Percentiles rank a stretch among this genome's conserved stretches.
Conservation (phyloP, 163 green algal species). For the Trebouxiophyceae sp. region DNA sequence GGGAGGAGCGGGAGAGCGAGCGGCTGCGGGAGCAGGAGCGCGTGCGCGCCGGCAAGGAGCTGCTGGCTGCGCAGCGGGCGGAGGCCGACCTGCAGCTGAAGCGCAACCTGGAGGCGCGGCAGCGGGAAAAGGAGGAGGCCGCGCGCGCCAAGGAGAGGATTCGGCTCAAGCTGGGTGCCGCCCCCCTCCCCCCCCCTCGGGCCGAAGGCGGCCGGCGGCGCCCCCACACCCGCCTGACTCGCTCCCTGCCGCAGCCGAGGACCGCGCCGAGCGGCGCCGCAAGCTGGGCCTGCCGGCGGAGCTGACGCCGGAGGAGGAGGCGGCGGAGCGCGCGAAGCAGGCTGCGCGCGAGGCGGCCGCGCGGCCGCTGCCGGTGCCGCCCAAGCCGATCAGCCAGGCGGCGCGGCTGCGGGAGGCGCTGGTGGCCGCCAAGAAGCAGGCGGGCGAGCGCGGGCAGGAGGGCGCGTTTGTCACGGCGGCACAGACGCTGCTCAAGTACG, state of each 20-base stretch:
- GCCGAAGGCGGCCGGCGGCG: no score
- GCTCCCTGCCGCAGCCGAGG: conserved; percentile 63
- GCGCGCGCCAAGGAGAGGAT: conserved; percentile 68
- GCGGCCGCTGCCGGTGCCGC: conserved; percentile 27
- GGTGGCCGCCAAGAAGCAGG: conserved; percentile 79
- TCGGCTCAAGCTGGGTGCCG: conserved; percentile 62
- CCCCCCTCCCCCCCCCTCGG: no score
- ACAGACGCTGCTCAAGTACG: conserved; percentile 77
- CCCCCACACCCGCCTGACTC: no score
- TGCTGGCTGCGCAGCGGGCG: conserved; percentile 49
- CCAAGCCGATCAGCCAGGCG: conserved; percentile 55
- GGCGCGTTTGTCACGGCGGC: conserved; percentile 63
- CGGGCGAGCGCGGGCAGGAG: conserved; percentile 34
- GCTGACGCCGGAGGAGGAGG: conserved; percentile 81
- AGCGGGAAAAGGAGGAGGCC: conserved; percentile 85
- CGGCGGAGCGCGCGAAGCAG: conserved; percentile 42
- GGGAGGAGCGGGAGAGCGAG: conserved; percentile 78
- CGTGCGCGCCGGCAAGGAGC: conserved; percentile 76
- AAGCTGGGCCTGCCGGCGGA: conserved; percentile 87
- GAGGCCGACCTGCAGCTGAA: conserved; percentile 48
- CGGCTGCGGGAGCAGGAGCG: conserved; percentile 61
- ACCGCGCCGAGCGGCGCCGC: conserved; percentile 72
- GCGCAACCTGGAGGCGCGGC: conserved; percentile 58
- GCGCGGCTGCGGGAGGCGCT: conserved; percentile 5
- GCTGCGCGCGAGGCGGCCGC: conserved; percentile 32